phyloP scores from a whole-genome alignment of 129 eudicot genomes.

The Arctium lappa region DNA sequence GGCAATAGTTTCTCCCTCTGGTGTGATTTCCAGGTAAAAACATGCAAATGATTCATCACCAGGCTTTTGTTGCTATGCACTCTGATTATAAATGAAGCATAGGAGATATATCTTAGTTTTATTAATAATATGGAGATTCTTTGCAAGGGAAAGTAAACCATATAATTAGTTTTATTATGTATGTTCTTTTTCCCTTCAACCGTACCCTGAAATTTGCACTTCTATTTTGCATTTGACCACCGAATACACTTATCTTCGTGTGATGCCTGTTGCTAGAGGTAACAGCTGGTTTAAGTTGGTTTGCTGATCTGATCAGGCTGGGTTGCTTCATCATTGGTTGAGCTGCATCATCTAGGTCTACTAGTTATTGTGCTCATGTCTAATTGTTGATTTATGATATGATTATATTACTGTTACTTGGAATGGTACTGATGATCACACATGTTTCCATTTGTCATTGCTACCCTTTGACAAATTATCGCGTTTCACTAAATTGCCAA shows the following conservation, averaged over 20 bases:
- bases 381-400: background rate
- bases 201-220: background rate
- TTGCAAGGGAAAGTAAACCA: background rate
- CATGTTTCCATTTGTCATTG: background rate
- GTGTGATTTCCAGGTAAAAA: background rate
- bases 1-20: background rate
- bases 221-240: background rate
- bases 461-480: background rate
- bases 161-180: background rate
- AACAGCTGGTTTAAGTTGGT: background rate
- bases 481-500: constrained; percentile 4
- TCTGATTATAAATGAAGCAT: background rate
- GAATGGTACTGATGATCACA: background rate
- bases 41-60: background rate
- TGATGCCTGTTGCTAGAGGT: background rate
- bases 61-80: background rate
- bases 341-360: background rate
- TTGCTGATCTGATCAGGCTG: background rate
- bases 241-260: background rate
- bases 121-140: background rate
- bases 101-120: background rate
- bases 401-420: background rate
- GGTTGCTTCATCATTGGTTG: background rate
- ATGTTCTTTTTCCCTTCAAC: background rate
- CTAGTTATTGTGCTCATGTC: background rate